Evolutionary conservation across 23 red algal genomes (phyloP).

Genomic region (Chondrus crispus): DNA sequence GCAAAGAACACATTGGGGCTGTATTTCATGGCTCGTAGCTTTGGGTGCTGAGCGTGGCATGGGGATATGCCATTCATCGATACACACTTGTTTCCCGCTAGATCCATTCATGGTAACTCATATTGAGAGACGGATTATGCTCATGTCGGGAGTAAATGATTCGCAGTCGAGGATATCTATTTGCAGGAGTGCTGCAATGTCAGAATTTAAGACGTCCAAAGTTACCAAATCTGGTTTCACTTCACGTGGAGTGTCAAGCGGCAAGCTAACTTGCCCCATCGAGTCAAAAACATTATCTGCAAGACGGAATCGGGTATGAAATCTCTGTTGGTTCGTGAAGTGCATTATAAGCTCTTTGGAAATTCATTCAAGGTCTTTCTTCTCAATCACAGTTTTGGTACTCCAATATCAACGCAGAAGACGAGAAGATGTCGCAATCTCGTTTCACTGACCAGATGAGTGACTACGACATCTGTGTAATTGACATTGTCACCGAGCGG

Average conservation of each 20-base stretch:
- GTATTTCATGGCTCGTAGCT: neutral
- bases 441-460: neutral
- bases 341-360: too few relatives aligned
- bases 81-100: neutral
- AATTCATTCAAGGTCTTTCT: neutral
- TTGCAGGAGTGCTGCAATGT: neutral
- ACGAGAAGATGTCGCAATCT: neutral
- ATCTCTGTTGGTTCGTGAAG: neutral
- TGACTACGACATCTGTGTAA: neutral
- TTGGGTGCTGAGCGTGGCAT: neutral
- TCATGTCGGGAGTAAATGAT: neutral
- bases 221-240: neutral
- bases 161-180: neutral
- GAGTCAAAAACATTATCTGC: neutral
- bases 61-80: neutral
- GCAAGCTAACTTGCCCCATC: neutral
- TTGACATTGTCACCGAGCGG: neutral
- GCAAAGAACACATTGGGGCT: neutral
- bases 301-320: neutral
- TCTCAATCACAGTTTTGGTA: neutral
- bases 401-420: conserved; percentile 7
- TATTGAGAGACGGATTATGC: neutral
- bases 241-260: neutral
- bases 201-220: neutral
- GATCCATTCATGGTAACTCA: neutral